Percentiles rank a stretch among this genome's conserved stretches.
Evolutionary conservation across 352 stramenopile genomes (phyloP).

Genomic region (Paralagenidium karlingii): DNA sequence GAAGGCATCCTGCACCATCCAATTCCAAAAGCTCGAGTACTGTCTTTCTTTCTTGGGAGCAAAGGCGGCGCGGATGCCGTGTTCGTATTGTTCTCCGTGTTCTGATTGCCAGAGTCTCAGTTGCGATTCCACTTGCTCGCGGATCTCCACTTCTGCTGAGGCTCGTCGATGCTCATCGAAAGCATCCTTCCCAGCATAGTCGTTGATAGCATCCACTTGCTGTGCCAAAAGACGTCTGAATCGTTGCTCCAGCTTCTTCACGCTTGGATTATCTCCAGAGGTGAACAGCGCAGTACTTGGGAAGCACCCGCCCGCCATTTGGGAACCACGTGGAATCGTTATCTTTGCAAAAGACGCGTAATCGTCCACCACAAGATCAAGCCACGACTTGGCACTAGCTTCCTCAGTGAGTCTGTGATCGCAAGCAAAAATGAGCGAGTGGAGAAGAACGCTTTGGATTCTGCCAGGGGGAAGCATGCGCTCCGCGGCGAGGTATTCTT

Average conservation of each 20-base stretch:
- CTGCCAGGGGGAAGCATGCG: slow-evolving; percentile 54
- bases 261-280: slow-evolving; percentile 20
- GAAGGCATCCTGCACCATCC: slow-evolving; percentile 51
- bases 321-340: slow-evolving; percentile 31
- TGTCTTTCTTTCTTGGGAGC: slow-evolving; percentile 55
- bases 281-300: not conserved
- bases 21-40: slow-evolving; percentile 79
- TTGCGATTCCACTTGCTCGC: slow-evolving; percentile 34
- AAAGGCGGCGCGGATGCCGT: slow-evolving; percentile 43
- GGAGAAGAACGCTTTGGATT: slow-evolving; percentile 69
- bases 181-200: slow-evolving; percentile 32
- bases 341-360: slow-evolving; percentile 48
- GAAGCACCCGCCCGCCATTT: slow-evolving; percentile 1
- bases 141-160: slow-evolving; percentile 34
- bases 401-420: slow-evolving; percentile 58
- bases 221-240: slow-evolving; percentile 45
- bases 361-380: slow-evolving; percentile 64
- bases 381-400: slow-evolving; percentile 56
- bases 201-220: slow-evolving; percentile 31
- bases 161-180: slow-evolving; percentile 36
- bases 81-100: slow-evolving; percentile 40
- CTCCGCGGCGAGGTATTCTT: slow-evolving; percentile 55
- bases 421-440: slow-evolving; percentile 49
- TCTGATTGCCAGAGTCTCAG: slow-evolving; percentile 38
- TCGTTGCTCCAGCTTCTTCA: slow-evolving; percentile 32